Evolutionary conservation across 805 yeast genomes (phyloP).

Genomic region (Lachancea cidri): DNA sequence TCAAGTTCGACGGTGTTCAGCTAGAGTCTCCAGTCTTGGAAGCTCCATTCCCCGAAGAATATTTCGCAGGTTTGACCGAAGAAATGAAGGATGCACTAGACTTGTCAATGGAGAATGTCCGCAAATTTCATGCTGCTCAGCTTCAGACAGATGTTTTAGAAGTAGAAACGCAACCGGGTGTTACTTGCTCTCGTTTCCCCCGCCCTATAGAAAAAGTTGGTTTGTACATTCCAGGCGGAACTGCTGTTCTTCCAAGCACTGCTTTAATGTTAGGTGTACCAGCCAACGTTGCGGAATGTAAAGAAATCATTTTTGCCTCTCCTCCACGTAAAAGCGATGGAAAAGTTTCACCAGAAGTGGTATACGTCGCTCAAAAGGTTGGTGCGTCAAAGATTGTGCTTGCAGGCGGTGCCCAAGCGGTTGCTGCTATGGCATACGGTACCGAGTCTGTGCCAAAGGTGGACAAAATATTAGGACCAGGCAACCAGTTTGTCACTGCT

Average conservation of each 20-base stretch:
- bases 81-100: slow-evolving; percentile 82
- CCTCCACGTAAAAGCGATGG: slow-evolving; percentile 91
- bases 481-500: slow-evolving; percentile 98
- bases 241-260: slow-evolving; percentile 96
- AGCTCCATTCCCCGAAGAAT: slow-evolving; percentile 82
- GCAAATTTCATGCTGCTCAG: slow-evolving; percentile 92
- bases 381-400: slow-evolving; percentile 87
- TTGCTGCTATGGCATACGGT: slow-evolving; percentile 98
- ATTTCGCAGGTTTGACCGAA: slow-evolving; percentile 67
- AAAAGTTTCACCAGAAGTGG: slow-evolving; percentile 91
- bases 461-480: slow-evolving; percentile 97
- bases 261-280: slow-evolving; percentile 98
- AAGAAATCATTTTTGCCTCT: slow-evolving; percentile 85
- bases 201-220: slow-evolving; percentile 95
- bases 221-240: slow-evolving; percentile 96
- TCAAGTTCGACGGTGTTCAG: slow-evolving; percentile 82
- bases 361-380: slow-evolving; percentile 91
- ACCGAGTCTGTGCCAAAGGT: slow-evolving; percentile 88
- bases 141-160: slow-evolving; percentile 63
- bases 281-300: slow-evolving; percentile 95
- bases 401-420: slow-evolving; percentile 99
- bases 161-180: slow-evolving; percentile 94
- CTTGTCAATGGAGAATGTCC: slow-evolving; percentile 80
- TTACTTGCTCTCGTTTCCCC: slow-evolving; percentile 87
- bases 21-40: slow-evolving; percentile 65